Base-by-base conservation (phyloP, 2,329 filamentous ascomycete species). In the Xylariaceae sp. region DNA sequence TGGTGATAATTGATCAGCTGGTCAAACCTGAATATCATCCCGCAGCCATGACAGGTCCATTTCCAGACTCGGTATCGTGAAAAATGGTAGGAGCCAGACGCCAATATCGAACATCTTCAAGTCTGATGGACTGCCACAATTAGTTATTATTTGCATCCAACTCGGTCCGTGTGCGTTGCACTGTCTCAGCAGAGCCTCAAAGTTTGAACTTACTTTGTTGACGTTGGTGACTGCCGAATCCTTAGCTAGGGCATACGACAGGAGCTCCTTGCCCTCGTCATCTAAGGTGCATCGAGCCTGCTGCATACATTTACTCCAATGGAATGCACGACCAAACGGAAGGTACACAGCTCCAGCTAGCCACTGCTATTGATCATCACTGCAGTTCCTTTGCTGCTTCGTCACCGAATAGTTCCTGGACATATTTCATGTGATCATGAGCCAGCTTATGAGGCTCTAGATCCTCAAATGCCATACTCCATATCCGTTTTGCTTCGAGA, bases 391-490 rank as follows among this genome's bases (percentile, higher is more conserved):
- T 13, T 13, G 37, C 56, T 39, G 60, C 60, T n/a, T 64, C 53
- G 30, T 53, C 17, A n/a, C 64, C 63, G 52, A 70, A 72, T 13
- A 72, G 45, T 44, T 66, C 68, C 47, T 51, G 57, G 3, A 72
- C 64, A 52, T 68, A 54, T 41, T 30, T 58, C 8, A 64, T 37
- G 41, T 72, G 70, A 7, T 69, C 62, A 18, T 17, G 34, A 23
- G 66, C 66, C 45, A 72, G 50, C 48, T 53, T 53, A 5, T 48
- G 41, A 17, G 69, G 64, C 50, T 61, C 60, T 49, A 71, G 61
- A 45, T 67, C 55, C 58, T 72, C 70, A 56, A 72, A 72, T 15
- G 68, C 70, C 68, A 71, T 71, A 49, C 69, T 72, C 70, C 70
- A 72, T 18, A 72, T 67, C n/a, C 66, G 62, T 41, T 56, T 65